Conservation (phyloP, 495 filamentous ascomycete genomes). For the Elasticomyces elasticus region DNA sequence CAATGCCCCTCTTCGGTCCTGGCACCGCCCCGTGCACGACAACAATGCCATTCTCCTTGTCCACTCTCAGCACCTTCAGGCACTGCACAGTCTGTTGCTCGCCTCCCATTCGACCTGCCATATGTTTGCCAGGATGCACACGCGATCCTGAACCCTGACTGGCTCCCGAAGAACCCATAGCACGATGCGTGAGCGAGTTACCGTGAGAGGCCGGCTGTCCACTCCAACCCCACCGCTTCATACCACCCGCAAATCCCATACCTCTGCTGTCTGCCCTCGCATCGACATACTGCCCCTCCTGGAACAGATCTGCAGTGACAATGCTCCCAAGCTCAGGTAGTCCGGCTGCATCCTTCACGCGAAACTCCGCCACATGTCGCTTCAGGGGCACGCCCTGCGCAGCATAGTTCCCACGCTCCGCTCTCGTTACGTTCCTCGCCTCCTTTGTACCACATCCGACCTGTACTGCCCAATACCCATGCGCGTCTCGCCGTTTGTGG, state of each 20-base stretch:
- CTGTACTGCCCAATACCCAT: slow-evolving; percentile 91
- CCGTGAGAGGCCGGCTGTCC: slow-evolving; percentile 91
- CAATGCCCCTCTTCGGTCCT: slow-evolving; percentile 72
- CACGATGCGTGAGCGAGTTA: slow-evolving; percentile 82
- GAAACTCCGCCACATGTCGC: slow-evolving; percentile 72
- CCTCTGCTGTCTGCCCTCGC: slow-evolving; percentile 66
- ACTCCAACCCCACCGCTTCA: slow-evolving; percentile 83
- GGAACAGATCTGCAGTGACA: slow-evolving; percentile 77
- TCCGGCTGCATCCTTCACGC: slow-evolving; percentile 60
- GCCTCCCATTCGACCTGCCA: slow-evolving; percentile 91
- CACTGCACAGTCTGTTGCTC: slow-evolving; percentile 81
- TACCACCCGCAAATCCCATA: slow-evolving; percentile 90
- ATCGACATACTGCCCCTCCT: slow-evolving; percentile 84
- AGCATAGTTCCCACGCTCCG: slow-evolving; percentile 77
- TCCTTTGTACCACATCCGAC: slow-evolving; percentile 72
- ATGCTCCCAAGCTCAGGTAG: slow-evolving; percentile 60
- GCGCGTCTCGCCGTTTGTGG: slow-evolving; percentile 64
- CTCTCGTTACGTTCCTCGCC: slow-evolving; percentile 61
- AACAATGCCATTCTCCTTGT: slow-evolving; percentile 73
- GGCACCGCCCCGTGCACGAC: slow-evolving; percentile 77
- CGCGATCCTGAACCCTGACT: slow-evolving; percentile 85
- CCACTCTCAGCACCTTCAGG: slow-evolving; percentile 75
- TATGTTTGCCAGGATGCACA: slow-evolving; percentile 91
- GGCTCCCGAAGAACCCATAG: slow-evolving; percentile 76
- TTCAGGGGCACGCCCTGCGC: slow-evolving; percentile 70